Evolutionary conservation across 768 basidiomycete genomes (phyloP).

Genomic region (Leccinellum rugosiceps): DNA sequence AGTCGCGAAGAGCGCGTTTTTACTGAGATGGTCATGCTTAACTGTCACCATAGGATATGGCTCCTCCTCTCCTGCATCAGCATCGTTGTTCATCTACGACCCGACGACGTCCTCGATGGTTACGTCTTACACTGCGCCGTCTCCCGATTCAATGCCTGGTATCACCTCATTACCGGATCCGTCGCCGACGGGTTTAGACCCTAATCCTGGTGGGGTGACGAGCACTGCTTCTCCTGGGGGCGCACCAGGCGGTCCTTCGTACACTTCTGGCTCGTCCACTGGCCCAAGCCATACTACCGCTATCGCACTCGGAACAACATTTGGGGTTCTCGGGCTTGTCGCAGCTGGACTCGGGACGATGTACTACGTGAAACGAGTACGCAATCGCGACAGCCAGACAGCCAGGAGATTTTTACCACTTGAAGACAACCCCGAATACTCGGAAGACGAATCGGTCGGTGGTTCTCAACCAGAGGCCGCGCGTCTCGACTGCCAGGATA

Average conservation of each 20-base stretch:
- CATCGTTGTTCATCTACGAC: conserved; percentile 54
- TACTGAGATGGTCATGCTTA: conserved; percentile 14
- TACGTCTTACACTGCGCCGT: conserved; percentile 37
- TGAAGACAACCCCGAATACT: conserved; percentile 17
- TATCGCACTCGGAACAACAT: conserved; percentile 59
- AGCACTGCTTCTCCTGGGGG: conserved; percentile 6
- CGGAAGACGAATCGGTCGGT: conserved; percentile 5
- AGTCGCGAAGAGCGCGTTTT: conserved; percentile 24
- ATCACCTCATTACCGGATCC: conserved; percentile 35
- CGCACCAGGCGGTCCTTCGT: conserved; percentile 15
- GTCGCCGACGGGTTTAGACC: conserved; percentile 28
- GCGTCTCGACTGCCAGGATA: neutral
- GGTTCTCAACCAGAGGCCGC: conserved; percentile 7
- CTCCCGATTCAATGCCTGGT: conserved; percentile 27
- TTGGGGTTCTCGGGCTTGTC: conserved; percentile 59
- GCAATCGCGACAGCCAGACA: conserved; percentile 1
- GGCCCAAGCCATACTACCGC: conserved; percentile 34
- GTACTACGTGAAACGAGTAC: conserved; percentile 44
- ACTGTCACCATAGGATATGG: conserved; percentile 24
- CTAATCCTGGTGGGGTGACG: conserved; percentile 9
- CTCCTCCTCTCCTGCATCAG: conserved; percentile 40
- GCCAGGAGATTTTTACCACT: conserved; percentile 19
- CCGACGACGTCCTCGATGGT: conserved; percentile 37
- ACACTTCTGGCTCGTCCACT: conserved; percentile 8
- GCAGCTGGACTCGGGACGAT: conserved; percentile 38